Conservation (phyloP, 2,329 filamentous ascomycete genomes). For the Fusarium nematophilum region DNA sequence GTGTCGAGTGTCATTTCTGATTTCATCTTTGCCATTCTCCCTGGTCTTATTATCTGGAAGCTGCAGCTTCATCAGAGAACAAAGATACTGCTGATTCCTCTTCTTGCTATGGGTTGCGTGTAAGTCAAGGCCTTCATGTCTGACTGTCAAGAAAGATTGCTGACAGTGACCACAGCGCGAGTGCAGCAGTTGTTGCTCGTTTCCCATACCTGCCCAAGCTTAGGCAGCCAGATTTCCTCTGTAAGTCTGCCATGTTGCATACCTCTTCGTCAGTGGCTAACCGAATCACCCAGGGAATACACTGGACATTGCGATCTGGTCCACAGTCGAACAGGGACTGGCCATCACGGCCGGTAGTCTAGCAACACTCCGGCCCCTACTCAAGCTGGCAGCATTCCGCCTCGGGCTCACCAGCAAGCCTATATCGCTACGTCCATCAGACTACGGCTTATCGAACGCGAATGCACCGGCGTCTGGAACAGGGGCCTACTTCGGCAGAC, state of each 20-base stretch:
- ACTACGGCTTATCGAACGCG: constrained; percentile 5
- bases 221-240: constrained; percentile 53
- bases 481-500: constrained; percentile 15
- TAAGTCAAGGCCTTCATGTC: constrained; percentile 19
- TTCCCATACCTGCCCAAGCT: constrained; percentile 49
- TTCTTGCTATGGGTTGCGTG: constrained; percentile 66
- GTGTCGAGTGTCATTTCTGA: constrained; percentile 58
- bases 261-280: rapidly evolving
- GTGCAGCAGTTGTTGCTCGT: constrained; percentile 53
- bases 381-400: constrained; percentile 37
- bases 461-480: constrained; percentile 29
- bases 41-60: constrained; percentile 62
- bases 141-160: not conserved
- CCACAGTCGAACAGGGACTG: constrained; percentile 56
- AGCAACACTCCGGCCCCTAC: constrained; percentile 56
- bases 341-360: constrained; percentile 57
- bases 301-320: constrained; percentile 57
- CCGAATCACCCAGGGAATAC: constrained; percentile 46
- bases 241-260: constrained; percentile 39
- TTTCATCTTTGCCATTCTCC: constrained; percentile 60
- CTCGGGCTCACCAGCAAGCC: constrained; percentile 33
- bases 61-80: constrained; percentile 62
- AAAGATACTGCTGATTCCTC: constrained; percentile 60
- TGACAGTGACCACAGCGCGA: constrained; percentile 46
- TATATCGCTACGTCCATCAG: constrained; percentile 15